Conservation (phyloP, 495 filamentous ascomycete genomes). For the Delitschia confertaspora region DNA sequence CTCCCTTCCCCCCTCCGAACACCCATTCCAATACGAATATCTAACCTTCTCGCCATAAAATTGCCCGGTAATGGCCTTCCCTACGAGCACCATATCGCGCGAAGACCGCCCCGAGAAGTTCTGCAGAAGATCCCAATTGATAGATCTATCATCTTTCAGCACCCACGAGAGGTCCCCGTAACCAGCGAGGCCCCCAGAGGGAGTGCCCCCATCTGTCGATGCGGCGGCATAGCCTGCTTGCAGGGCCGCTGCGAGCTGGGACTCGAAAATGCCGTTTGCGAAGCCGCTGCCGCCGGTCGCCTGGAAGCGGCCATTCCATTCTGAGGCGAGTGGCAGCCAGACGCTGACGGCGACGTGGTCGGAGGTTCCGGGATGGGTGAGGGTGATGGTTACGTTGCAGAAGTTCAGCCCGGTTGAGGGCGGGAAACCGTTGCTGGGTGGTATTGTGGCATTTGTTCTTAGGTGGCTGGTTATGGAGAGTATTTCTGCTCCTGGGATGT, state of each 20-base stretch:
- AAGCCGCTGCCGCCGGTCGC: constrained; percentile 16
- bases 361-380: constrained; percentile 12
- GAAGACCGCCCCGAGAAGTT: constrained; percentile 16
- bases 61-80: constrained; percentile 15
- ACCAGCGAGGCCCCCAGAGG: not conserved
- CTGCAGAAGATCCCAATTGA: constrained; percentile 19
- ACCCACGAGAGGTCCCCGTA: constrained; percentile 3
- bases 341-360: constrained; percentile 12
- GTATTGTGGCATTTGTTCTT: constrained; percentile 1
- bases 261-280: constrained; percentile 8
- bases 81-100: constrained; percentile 9
- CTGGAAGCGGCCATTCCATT: constrained; percentile 22
- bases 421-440: not conserved
- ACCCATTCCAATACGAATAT: constrained; percentile 24
- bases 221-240: constrained; percentile 7
- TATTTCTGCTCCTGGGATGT: constrained; percentile 9
- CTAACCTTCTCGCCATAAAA: constrained; percentile 10
- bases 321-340: constrained; percentile 5
- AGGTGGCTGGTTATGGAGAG: constrained; percentile 7
- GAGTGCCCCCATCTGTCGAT: constrained; percentile 15
- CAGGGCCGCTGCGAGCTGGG: constrained; percentile 1
- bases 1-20: constrained; percentile 19
- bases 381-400: constrained; percentile 13
- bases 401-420: constrained; percentile 3
- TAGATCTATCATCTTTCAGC: constrained; percentile 3